Evolutionary conservation across 2,329 filamentous ascomycete genomes (phyloP), one percentile per base, ranked within the genome.

Genomic region (Gaeumannomyces sp.): DNA sequence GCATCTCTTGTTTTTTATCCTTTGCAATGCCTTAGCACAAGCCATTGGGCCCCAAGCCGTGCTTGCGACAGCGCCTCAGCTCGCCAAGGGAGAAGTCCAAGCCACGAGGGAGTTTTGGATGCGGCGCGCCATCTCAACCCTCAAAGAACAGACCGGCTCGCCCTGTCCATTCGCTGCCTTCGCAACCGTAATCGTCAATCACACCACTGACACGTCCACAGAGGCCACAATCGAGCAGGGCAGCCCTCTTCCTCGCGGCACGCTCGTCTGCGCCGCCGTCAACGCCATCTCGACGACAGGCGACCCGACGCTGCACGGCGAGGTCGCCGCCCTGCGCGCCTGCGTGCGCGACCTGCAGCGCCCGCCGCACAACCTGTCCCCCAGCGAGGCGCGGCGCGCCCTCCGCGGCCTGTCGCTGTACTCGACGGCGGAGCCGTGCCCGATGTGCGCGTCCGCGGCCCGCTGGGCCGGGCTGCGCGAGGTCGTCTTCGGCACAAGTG

Each of bases 381-480:
- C 77, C 0, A 61, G 70, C 11, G 75, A 80, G 64, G 77, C 80
- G 0, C 69, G 77, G n/a, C 71, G 69, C 3, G 83, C 82, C 0
- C 84, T 83, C 68, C 66, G 72, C 3, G 68, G 75, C 22, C 71
- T 86, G n/a, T 78, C 78, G 6, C 71, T 85, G 4, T 85, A 86
- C 71, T 85, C 83, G 28, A 86, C 83, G 70, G 83, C 79, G 2
- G 83, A 86, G 71, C 80, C 79, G 65, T 86, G 83, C 70, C 80
- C 83, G 8, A 86, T 85, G 80, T 86, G 84, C 68, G 82, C 83
- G 1, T 79, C 81, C 8, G 83, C 82, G 0, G 84, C 85, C 67
- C 78, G 82, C 1, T 85, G 81, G 81, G 76, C 82, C 0, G 81
- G 81, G 0, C 84, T 86, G 73, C 76, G 74, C 53, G 83, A 85